Conservation (phyloP, 495 filamentous ascomycete genomes). For the Amorphotheca resinae region DNA sequence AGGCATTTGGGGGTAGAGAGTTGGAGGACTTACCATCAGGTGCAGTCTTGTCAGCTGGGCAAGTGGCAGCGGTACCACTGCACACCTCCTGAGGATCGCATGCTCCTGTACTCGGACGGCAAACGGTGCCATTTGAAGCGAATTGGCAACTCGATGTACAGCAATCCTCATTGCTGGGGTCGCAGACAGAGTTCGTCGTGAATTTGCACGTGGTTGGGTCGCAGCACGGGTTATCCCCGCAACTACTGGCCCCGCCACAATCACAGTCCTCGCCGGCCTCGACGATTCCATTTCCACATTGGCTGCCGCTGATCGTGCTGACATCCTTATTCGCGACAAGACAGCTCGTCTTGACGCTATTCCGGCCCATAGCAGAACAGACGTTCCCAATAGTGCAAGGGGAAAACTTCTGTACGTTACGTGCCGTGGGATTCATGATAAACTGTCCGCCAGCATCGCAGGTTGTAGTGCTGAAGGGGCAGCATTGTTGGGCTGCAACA, state of each 20-base stretch:
- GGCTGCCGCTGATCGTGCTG: conserved; percentile 69
- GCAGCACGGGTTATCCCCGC: conserved; percentile 69
- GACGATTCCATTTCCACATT: conserved; percentile 96
- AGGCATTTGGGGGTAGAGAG: background rate
- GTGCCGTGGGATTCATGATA: conserved; percentile 88
- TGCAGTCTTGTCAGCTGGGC: conserved; percentile 57
- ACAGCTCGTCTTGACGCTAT: conserved; percentile 64
- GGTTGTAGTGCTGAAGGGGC: conserved; percentile 53
- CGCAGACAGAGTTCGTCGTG: conserved; percentile 61
- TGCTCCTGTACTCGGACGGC: conserved; percentile 59
- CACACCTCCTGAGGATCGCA: conserved; percentile 84
- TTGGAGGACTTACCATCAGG: conserved; percentile 47
- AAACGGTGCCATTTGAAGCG: conserved; percentile 51
- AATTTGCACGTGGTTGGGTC: conserved; percentile 84
- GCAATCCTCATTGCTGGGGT: conserved; percentile 85
- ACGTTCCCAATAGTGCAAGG: conserved; percentile 86
- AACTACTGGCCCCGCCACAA: conserved; percentile 67
- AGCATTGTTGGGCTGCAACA: conserved; percentile 67
- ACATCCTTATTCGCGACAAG: conserved; percentile 73
- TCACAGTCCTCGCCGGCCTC: conserved; percentile 92
- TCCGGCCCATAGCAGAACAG: conserved; percentile 76
- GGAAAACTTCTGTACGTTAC: conserved; percentile 66
- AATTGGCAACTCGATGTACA: conserved; percentile 67
- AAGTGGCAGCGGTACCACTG: conserved; percentile 56
- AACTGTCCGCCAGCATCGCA: conserved; percentile 69